A percentile compares a stretch with the other conserved stretches of the same genome.
phyloP scores from a whole-genome alignment of 1,284 basidiomycete genomes.

The Ustilago tritici region DNA sequence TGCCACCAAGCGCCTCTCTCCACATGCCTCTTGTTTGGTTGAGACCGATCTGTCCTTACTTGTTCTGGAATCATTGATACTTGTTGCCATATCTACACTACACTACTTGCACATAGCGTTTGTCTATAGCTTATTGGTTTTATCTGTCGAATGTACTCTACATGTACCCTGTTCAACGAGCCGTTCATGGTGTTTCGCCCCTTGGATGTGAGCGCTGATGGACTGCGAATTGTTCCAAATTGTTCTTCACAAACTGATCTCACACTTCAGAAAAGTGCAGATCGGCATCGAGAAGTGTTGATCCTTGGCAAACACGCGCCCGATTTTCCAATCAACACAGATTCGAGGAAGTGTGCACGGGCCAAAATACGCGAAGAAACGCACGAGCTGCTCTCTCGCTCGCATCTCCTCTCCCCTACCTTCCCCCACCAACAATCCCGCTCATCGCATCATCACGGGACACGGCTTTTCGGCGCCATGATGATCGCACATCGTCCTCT shows the following conservation, averaged over 20 bases:
- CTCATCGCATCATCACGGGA: background rate
- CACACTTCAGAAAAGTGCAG: background rate
- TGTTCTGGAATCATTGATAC: background rate
- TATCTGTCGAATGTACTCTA: background rate
- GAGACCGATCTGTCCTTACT: background rate
- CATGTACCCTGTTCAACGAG: background rate
- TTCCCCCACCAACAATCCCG: background rate
- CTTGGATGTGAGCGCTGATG: background rate
- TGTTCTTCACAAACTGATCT: background rate
- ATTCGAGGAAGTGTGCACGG: background rate
- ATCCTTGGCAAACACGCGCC: background rate
- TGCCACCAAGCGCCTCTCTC: background rate
- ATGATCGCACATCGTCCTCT: conserved; percentile 7
- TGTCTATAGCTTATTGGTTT: background rate
- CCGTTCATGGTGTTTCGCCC: too few relatives aligned
- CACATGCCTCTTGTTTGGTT: background rate
- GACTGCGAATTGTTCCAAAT: background rate
- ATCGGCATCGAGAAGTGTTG: background rate
- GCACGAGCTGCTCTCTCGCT: background rate
- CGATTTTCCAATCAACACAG: background rate
- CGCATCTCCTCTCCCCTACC: background rate
- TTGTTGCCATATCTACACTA: background rate
- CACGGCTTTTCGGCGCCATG: background rate
- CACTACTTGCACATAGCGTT: background rate
- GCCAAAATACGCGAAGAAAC: background rate